Conservation (phyloP, 306 rosid species). For the Rosa chinensis region DNA sequence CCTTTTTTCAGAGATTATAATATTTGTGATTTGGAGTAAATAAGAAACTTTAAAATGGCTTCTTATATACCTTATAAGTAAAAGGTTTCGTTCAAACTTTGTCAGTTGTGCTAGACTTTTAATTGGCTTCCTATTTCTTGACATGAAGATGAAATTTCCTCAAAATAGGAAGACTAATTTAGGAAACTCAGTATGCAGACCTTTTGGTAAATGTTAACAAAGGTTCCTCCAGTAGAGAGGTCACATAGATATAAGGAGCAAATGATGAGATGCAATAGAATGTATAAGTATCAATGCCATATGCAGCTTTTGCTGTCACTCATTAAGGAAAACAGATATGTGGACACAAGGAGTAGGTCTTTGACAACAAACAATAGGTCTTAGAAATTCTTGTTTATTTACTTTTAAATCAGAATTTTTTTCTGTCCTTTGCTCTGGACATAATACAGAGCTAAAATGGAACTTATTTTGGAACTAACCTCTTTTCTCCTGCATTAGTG, state of each 20-base stretch:
- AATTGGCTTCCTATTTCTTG: background rate
- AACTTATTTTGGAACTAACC: constrained; percentile 6
- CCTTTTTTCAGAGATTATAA: background rate
- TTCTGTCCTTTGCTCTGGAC: background rate
- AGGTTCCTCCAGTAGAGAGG: background rate
- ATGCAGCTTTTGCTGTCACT: background rate
- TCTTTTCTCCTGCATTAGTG: background rate
- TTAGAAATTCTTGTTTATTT: background rate
- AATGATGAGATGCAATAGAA: background rate
- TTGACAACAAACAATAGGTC: background rate
- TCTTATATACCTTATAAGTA: background rate
- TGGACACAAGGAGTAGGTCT: background rate
- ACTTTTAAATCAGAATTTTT: background rate
- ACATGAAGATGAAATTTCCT: background rate
- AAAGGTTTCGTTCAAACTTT: background rate
- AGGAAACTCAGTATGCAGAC: background rate
- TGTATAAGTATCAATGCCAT: background rate
- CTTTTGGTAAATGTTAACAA: background rate
- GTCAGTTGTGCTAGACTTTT: background rate
- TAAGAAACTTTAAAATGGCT: background rate
- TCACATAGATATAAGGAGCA: background rate
- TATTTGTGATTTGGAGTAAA: background rate
- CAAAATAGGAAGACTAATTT: background rate
- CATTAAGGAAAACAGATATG: background rate
- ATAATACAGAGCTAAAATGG: background rate